Base-by-base conservation (phyloP, 106 monocot species). In the Allium fistulosum region DNA sequence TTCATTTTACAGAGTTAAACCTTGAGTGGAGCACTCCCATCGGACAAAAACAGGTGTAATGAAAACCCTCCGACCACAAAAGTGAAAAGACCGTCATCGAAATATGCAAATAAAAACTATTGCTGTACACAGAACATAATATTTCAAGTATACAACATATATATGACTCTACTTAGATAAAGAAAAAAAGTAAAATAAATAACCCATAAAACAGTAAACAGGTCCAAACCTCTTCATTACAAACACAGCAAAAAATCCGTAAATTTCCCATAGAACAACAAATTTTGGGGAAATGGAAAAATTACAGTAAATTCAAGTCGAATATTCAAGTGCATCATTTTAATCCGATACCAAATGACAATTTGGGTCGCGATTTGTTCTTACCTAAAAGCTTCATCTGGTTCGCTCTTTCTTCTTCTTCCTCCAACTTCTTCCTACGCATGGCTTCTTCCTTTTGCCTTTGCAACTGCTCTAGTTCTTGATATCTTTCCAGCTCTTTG, bases 361-460 rank as follows among this genome's bases (percentile, higher is more conserved):
- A 66, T 74, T 97, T 97, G 9, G 96, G 92, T 0, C 96, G 83
- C 13, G 92, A 86, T 75, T 86, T 97, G 74, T 92, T 97, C 80
- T 97, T 97, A 18, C 92, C 96, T 65, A 97, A 67, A 17, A 97
- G 74, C 76, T 87, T 86, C 92, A 92, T 97, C 72, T 92, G 96
- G 47, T 87, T 97, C 10, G 86, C 78, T 74, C 69, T 80, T 67
- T 92, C 81, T 59, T 92, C 78, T 55, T 97, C 92, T 69, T 97
- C 96, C 60, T 97, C 96, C 82, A 86, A 69, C 74, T 82, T 92
- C 77, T 92, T 97, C 71, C 92, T 86, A 9, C 84, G 69, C 84
- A 89, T 50, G 46, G 92, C 96, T 79, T 97, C 96, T 74, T 97
- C 96, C 72, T 85, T 97, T 62, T 97, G 77, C 62, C 80, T 84